phyloP scores from a whole-genome alignment of 768 basidiomycete species.

The Mycena amicta region DNA sequence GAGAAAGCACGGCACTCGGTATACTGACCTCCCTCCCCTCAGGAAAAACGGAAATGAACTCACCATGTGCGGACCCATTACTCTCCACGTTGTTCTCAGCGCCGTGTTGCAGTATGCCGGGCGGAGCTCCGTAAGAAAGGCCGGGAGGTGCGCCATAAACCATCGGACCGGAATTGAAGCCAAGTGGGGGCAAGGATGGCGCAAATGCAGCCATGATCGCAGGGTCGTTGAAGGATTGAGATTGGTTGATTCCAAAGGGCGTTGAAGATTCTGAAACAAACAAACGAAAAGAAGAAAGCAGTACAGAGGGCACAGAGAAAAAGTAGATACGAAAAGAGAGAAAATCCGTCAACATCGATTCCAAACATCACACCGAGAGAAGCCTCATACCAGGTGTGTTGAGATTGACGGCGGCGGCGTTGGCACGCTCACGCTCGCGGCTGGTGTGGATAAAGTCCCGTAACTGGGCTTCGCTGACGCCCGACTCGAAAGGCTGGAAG shows the following conservation, averaged over 20 bases:
- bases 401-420: conserved; percentile 30
- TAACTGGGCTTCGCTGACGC: conserved; percentile 75
- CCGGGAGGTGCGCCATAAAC: conserved; percentile 71
- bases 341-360: conserved; percentile 35
- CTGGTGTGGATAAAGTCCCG: conserved; percentile 76
- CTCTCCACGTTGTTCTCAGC: conserved; percentile 28
- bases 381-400: conserved; percentile 50
- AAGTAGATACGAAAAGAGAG: conserved; percentile 25
- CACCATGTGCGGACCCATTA: conserved; percentile 60
- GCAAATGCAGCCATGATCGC: conserved; percentile 80
- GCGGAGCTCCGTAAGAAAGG: conserved; percentile 45
- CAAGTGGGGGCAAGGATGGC: conserved; percentile 37
- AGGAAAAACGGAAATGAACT: conserved; percentile 55
- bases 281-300: conserved; percentile 23
- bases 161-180: conserved; percentile 33
- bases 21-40: conserved; percentile 87
- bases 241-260: conserved; percentile 32
- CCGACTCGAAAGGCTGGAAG: conserved; percentile 58
- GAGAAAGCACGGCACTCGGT: conserved; percentile 87
- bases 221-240: conserved; percentile 67
- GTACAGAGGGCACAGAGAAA: conserved; percentile 28
- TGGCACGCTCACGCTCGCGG: conserved; percentile 62
- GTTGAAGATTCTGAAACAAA: conserved; percentile 37
- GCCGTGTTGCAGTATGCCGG: conserved; percentile 31
- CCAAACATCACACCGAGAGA: conserved; percentile 40